Percentiles rank a stretch among this genome's conserved stretches.
phyloP scores from a whole-genome alignment of 1,284 basidiomycete genomes.

The Puccinia hordei region DNA sequence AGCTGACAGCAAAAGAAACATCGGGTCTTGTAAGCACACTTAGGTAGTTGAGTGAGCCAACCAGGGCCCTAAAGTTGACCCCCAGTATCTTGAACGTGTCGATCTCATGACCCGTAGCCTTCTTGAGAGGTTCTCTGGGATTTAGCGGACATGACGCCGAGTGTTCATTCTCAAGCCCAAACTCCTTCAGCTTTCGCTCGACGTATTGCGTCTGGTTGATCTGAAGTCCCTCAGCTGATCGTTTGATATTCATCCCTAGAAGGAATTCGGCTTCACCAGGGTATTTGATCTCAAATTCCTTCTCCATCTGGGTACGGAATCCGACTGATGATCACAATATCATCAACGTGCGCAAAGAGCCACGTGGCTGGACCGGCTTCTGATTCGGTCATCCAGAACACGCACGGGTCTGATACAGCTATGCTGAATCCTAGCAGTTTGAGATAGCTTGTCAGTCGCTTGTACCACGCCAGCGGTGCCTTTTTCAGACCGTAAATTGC shows the following conservation, averaged over 20 bases:
- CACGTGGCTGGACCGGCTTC: not conserved
- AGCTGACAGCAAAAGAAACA: not conserved
- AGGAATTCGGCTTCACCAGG: not conserved
- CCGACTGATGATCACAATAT: not conserved
- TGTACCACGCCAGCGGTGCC: not conserved
- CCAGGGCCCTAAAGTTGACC: not conserved
- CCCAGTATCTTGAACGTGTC: not conserved
- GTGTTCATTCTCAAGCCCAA: not conserved
- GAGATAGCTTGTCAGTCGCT: not conserved
- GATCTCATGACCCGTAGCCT: not conserved
- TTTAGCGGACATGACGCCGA: not conserved
- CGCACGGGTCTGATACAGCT: not conserved
- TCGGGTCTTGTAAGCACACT: not conserved
- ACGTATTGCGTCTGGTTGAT: not conserved
- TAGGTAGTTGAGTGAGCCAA: constrained; percentile 1
- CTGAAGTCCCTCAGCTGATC: not conserved
- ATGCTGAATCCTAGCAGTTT: not conserved
- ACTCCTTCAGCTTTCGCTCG: not conserved
- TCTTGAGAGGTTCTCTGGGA: constrained; percentile 71
- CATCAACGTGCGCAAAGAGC: not conserved
- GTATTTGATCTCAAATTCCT: constrained; percentile 4
- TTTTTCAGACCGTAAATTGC: not conserved
- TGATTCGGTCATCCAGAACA: not conserved
- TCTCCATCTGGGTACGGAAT: not conserved
- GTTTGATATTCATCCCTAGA: not conserved